Evolutionary conservation across 1,284 basidiomycete genomes (phyloP).

Genomic region (Microbotryum saponariae): DNA sequence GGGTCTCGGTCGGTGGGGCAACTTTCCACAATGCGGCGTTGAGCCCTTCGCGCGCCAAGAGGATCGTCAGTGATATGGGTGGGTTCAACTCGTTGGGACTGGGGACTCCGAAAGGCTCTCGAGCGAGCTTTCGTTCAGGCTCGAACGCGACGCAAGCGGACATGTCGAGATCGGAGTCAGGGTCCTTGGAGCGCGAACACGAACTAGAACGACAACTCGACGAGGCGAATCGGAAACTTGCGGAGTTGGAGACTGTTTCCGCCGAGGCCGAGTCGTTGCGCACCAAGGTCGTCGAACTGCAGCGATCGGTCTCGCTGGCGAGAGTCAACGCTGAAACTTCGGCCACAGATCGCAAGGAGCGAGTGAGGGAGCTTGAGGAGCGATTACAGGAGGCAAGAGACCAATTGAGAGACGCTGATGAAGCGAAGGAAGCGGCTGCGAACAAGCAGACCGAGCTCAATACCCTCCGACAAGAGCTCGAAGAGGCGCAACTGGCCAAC

Average conservation of each 20-base stretch:
- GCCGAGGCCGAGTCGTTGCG: constrained; percentile 14
- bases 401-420: not conserved
- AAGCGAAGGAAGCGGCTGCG: not conserved
- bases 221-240: constrained; percentile 3
- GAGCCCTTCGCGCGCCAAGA: constrained; percentile 14
- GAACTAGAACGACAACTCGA: constrained; percentile 23
- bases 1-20: constrained; percentile 9
- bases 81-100: constrained; percentile 10
- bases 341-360: not conserved
- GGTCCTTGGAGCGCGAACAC: not conserved
- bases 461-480: not conserved
- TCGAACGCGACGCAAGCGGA: not conserved
- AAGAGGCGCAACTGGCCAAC: not conserved
- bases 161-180: not conserved
- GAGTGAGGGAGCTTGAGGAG: constrained; percentile 7
- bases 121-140: not conserved
- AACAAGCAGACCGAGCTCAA: not conserved
- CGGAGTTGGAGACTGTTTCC: not conserved
- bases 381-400: not conserved
- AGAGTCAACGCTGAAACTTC: constrained; percentile 7
- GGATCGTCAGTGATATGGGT: constrained; percentile 15
- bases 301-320: not conserved
- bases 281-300: constrained; percentile 5
- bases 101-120: constrained; percentile 18
- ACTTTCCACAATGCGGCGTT: constrained; percentile 8